A percentile compares a stretch with the other conserved stretches of the same genome.
phyloP scores from a whole-genome alignment of 257 asterid genomes.

The Salvia splendens region DNA sequence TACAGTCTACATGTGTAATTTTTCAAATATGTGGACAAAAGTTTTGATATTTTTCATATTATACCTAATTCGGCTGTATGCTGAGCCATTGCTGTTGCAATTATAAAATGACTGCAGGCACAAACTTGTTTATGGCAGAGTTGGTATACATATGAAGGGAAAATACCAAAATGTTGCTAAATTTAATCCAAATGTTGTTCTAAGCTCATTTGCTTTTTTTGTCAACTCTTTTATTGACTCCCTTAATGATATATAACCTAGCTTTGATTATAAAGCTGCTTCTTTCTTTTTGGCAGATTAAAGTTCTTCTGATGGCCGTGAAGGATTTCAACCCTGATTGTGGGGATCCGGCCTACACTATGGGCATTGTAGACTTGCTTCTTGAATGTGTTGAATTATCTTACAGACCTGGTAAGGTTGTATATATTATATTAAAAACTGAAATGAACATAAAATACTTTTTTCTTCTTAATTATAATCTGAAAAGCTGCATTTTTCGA shows the following conservation, averaged over 20 bases:
- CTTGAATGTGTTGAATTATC: slow-evolving; percentile 89
- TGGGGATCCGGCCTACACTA: slow-evolving; percentile 94
- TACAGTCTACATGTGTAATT: background rate
- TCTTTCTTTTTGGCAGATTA: slow-evolving; percentile 59
- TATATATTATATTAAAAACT: slow-evolving; percentile 27
- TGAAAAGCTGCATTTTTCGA: slow-evolving; percentile 7
- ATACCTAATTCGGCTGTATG: slow-evolving; percentile 16
- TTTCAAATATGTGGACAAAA: slow-evolving; percentile 7
- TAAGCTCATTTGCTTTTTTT: background rate
- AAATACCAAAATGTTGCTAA: slow-evolving; percentile 11
- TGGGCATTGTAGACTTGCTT: slow-evolving; percentile 97
- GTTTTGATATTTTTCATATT: slow-evolving; percentile 10
- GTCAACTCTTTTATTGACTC: slow-evolving; percentile 1
- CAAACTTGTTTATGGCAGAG: slow-evolving; percentile 13
- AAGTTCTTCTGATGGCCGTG: slow-evolving; percentile 89
- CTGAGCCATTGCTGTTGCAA: slow-evolving; percentile 10
- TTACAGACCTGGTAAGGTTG: slow-evolving; percentile 70
- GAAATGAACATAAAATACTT: slow-evolving; percentile 22
- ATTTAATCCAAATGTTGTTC: background rate
- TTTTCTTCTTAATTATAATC: background rate
- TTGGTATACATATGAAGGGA: slow-evolving; percentile 20
- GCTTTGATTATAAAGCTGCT: slow-evolving; percentile 28
- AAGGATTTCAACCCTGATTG: slow-evolving; percentile 86
- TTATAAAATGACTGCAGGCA: background rate
- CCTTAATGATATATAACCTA: slow-evolving; percentile 17